Conservation (phyloP, 371 early-diverging fungal genomes). For the Sporodiniella umbellata region DNA sequence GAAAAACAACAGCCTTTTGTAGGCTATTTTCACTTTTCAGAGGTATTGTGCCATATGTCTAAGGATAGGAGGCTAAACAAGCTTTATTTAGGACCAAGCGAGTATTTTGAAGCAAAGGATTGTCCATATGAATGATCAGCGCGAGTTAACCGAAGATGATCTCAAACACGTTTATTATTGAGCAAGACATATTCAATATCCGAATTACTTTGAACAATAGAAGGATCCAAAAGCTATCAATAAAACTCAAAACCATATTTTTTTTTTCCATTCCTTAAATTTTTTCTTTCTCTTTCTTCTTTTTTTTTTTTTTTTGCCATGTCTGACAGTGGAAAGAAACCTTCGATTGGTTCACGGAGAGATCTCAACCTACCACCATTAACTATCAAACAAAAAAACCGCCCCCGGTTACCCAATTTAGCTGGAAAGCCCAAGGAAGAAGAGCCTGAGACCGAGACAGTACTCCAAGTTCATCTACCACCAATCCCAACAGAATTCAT, state of each 20-base stretch:
- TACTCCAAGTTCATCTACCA: neutral
- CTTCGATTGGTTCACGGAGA: too few species aligned
- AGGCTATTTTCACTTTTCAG: conserved; percentile 37
- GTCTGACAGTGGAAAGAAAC: neutral
- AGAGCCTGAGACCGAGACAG: neutral
- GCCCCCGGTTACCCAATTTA: neutral
- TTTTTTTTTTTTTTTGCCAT: neutral
- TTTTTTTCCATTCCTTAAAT: neutral
- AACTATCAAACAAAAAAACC: neutral
- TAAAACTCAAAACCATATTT: neutral
- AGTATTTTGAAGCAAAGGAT: conserved; percentile 5
- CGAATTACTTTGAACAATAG: too few species aligned
- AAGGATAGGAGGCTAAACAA: neutral
- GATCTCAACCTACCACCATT: too few species aligned
- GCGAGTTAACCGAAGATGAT: neutral
- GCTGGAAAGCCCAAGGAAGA: neutral
- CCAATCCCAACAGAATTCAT: neutral
- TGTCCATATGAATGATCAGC: neutral
- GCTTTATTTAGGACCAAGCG: conserved; percentile 14
- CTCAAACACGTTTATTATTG: neutral
- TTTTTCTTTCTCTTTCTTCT: neutral
- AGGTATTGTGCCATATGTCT: conserved; percentile 24
- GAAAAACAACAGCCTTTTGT: conserved; percentile 13
- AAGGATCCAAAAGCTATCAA: too few species aligned
- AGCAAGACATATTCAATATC: neutral